Evolutionary conservation across 148 eudicot genomes (phyloP).

Genomic region (Linanthus parryae): DNA sequence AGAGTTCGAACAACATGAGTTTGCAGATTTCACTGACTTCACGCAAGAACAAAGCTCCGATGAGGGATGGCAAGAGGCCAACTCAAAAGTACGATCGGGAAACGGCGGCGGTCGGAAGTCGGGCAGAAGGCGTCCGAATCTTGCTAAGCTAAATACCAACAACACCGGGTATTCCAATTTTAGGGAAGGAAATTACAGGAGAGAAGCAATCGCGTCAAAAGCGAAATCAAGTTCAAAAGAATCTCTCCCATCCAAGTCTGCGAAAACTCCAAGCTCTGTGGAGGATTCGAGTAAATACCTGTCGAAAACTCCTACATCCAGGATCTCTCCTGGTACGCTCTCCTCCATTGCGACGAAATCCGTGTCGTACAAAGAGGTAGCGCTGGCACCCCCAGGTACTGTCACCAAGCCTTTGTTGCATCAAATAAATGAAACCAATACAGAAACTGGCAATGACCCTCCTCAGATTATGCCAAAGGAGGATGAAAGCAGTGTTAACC

Average conservation of each 20-base stretch:
- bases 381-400: slow-evolving; percentile 92
- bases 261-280: slow-evolving; percentile 27
- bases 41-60: slow-evolving; percentile 49
- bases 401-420: slow-evolving; percentile 60
- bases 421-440: slow-evolving; percentile 46
- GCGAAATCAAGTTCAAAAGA: slow-evolving; percentile 33
- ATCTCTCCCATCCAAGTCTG: slow-evolving; percentile 29
- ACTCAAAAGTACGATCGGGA: slow-evolving; percentile 55
- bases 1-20: slow-evolving; percentile 20
- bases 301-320: slow-evolving; percentile 28
- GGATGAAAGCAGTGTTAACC: slow-evolving; percentile 11
- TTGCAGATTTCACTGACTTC: slow-evolving; percentile 22
- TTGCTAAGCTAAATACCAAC: slow-evolving; percentile 56
- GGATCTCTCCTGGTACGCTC: no score
- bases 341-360: slow-evolving; percentile 83
- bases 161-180: slow-evolving; percentile 25
- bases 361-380: slow-evolving; percentile 93
- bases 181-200: slow-evolving; percentile 37
- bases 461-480: slow-evolving; percentile 31
- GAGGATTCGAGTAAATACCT: slow-evolving; percentile 18
- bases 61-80: slow-evolving; percentile 99
- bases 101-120: slow-evolving; percentile 39
- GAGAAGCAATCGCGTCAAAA: slow-evolving; percentile 40
- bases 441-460: slow-evolving; percentile 13
- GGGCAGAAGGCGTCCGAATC: slow-evolving; percentile 53